Evolutionary conservation across 2,329 filamentous ascomycete genomes (phyloP).

Genomic region (Bipolaris victoriae): DNA sequence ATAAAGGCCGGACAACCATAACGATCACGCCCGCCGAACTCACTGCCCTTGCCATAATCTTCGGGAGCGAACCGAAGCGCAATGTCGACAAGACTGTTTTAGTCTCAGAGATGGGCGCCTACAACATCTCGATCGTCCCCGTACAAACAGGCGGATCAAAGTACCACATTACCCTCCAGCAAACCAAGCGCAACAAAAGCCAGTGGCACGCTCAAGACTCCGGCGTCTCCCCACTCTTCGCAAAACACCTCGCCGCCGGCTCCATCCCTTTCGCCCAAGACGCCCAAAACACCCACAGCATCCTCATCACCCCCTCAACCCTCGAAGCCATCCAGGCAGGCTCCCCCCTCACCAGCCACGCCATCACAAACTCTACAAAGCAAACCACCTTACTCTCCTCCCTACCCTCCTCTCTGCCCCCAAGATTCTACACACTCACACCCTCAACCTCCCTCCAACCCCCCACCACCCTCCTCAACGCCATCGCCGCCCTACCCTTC

Average conservation of each 20-base stretch:
- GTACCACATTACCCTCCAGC: slow-evolving; percentile 30
- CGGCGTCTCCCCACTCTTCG: slow-evolving; percentile 37
- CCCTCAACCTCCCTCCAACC: slow-evolving; percentile 22
- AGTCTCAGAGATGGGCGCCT: slow-evolving; percentile 29
- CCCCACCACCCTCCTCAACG: slow-evolving; percentile 28
- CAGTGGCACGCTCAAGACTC: slow-evolving; percentile 34
- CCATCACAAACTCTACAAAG: slow-evolving; percentile 11
- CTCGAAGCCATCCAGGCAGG: slow-evolving; percentile 30
- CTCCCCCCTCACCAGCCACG: slow-evolving; percentile 21
- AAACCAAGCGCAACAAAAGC: slow-evolving; percentile 31
- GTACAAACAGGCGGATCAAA: slow-evolving; percentile 18
- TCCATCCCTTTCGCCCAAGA: slow-evolving; percentile 37
- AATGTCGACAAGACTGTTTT: slow-evolving; percentile 4
- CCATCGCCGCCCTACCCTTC: slow-evolving; percentile 39
- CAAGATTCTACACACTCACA: slow-evolving; percentile 28
- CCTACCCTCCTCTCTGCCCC: slow-evolving; percentile 31
- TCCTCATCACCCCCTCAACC: slow-evolving; percentile 34
- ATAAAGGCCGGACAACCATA: slow-evolving; percentile 23
- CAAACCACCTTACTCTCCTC: slow-evolving; percentile 27
- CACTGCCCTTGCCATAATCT: slow-evolving; percentile 35
- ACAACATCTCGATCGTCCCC: slow-evolving; percentile 33
- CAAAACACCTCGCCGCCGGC: slow-evolving; percentile 43
- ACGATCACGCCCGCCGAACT: slow-evolving; percentile 35
- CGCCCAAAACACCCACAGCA: slow-evolving; percentile 24
- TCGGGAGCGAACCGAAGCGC: slow-evolving; percentile 30